phyloP scores from a whole-genome alignment of 2,329 filamentous ascomycete species.

The Alternaria hordeiaustralica region DNA sequence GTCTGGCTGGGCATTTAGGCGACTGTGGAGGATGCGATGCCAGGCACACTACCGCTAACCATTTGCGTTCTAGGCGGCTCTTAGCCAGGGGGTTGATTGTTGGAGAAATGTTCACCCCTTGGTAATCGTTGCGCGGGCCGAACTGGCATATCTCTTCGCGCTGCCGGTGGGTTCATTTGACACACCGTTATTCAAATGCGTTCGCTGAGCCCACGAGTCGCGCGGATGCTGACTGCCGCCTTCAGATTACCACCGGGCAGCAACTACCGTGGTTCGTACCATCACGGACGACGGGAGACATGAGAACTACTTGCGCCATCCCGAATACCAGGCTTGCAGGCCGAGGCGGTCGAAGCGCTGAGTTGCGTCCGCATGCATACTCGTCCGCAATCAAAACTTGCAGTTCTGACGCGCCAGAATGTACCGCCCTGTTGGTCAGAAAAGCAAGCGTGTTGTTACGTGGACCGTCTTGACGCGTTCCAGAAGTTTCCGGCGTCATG shows the following conservation, averaged over 20 bases:
- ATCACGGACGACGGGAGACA: slow-evolving; percentile 7
- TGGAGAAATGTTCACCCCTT: slow-evolving; percentile 12
- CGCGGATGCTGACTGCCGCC: not conserved
- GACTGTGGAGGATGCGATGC: slow-evolving; percentile 29
- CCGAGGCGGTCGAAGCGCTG: not conserved
- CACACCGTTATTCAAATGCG: not conserved
- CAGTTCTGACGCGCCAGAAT: slow-evolving; percentile 4
- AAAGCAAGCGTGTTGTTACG: not conserved
- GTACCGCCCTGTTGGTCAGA: not conserved
- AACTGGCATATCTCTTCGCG: not conserved
- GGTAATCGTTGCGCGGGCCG: slow-evolving; percentile 5
- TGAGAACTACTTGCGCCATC: slow-evolving; percentile 8
- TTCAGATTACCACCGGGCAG: not conserved
- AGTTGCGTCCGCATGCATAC: slow-evolving; percentile 3
- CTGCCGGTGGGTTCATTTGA: not conserved
- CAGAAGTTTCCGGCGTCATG: slow-evolving; percentile 6
- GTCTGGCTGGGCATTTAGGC: slow-evolving; percentile 14
- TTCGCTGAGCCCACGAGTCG: not conserved
- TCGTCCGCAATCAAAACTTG: slow-evolving; percentile 10
- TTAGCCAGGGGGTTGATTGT: slow-evolving; percentile 6
- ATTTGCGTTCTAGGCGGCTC: not conserved
- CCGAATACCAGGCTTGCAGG: slow-evolving; percentile 10
- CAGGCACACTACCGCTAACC: slow-evolving; percentile 9
- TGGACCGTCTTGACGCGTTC: slow-evolving; percentile 7
- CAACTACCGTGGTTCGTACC: not conserved